Percentiles rank a stretch among this genome's conserved stretches.
Evolutionary conservation across 805 yeast species (phyloP).

Genomic region (Candida germanica): DNA sequence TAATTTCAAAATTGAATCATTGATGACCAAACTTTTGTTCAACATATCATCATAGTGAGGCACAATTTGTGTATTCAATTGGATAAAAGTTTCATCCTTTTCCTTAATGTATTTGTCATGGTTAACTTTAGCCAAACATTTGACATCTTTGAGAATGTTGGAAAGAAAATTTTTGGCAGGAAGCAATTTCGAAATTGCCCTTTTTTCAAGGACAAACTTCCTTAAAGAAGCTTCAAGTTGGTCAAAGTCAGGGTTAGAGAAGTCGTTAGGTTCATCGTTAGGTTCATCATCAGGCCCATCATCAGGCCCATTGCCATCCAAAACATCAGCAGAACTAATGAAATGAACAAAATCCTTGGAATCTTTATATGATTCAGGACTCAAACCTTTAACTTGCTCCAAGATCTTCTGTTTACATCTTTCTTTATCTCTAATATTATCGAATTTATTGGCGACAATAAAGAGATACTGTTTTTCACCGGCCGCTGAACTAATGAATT

Average conservation of each 20-base stretch:
- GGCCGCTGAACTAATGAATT: conserved; percentile 86
- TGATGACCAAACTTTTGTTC: conserved; percentile 49
- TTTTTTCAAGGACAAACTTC: conserved; percentile 81
- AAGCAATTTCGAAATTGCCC: conserved; percentile 81
- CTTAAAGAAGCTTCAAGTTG: conserved; percentile 80
- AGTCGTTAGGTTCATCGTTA: conserved; percentile 28
- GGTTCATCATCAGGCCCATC: conserved; percentile 26
- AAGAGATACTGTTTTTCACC: conserved; percentile 88
- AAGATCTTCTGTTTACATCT: conserved; percentile 74
- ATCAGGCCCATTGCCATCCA: conserved; percentile 35
- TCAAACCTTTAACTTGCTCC: conserved; percentile 78
- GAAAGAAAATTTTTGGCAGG: conserved; percentile 89
- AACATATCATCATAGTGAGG: conserved; percentile 63
- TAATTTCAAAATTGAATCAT: conserved; percentile 56
- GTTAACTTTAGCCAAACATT: conserved; percentile 59
- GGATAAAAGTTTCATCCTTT: conserved; percentile 37
- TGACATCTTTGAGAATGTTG: conserved; percentile 67
- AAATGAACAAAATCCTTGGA: conserved; percentile 92
- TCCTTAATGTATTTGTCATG: conserved; percentile 51
- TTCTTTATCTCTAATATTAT: conserved; percentile 75
- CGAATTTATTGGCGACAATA: conserved; percentile 91
- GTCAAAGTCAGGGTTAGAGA: conserved; percentile 58
- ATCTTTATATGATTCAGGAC: conserved; percentile 89
- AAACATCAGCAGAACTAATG: conserved; percentile 61
- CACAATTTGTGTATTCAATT: conserved; percentile 50